Evolutionary conservation across 1,284 basidiomycete species (phyloP).

Genomic region (Cystobasidium sp.): DNA sequence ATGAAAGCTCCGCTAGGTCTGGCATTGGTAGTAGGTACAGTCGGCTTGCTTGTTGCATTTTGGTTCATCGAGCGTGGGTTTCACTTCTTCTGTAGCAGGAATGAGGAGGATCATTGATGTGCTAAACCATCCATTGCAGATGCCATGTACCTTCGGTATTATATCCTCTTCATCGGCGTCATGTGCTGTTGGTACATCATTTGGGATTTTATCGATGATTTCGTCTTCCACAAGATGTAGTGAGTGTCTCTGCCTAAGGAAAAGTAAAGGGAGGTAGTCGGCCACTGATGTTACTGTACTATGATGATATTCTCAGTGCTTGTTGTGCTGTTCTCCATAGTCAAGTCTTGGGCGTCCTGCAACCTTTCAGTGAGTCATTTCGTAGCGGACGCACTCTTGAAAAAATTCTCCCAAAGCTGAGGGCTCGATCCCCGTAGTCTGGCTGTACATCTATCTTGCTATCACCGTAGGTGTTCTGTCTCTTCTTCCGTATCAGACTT

Average conservation of each 20-base stretch:
- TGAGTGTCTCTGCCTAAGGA: background rate
- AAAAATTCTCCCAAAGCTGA: background rate
- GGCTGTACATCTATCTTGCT: conserved; percentile 31
- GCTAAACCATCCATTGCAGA: conserved; percentile 11
- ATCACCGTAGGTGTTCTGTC: conserved; percentile 13
- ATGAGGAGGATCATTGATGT: conserved; percentile 38
- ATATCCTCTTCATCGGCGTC: conserved; percentile 56
- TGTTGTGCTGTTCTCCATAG: conserved; percentile 34
- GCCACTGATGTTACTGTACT: background rate
- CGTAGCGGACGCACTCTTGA: background rate
- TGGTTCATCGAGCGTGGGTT: conserved; percentile 55
- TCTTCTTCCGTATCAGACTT: too few species aligned
- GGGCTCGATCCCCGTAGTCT: conserved; percentile 1
- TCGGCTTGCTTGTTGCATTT: conserved; percentile 37
- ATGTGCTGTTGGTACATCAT: conserved; percentile 47
- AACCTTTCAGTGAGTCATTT: conserved; percentile 19
- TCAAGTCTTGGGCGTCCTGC: conserved; percentile 20
- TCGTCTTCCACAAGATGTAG: conserved; percentile 40
- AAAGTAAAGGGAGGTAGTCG: too few species aligned
- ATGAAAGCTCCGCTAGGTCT: conserved; percentile 21
- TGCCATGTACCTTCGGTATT: conserved; percentile 51
- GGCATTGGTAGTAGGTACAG: conserved; percentile 9
- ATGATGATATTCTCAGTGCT: conserved; percentile 45
- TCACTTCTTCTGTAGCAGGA: background rate
- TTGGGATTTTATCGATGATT: conserved; percentile 58